A percentile compares a stretch with the other conserved stretches of the same genome.
phyloP scores from a whole-genome alignment of 2,329 filamentous ascomycete species.

The Cladosporium halotolerans region DNA sequence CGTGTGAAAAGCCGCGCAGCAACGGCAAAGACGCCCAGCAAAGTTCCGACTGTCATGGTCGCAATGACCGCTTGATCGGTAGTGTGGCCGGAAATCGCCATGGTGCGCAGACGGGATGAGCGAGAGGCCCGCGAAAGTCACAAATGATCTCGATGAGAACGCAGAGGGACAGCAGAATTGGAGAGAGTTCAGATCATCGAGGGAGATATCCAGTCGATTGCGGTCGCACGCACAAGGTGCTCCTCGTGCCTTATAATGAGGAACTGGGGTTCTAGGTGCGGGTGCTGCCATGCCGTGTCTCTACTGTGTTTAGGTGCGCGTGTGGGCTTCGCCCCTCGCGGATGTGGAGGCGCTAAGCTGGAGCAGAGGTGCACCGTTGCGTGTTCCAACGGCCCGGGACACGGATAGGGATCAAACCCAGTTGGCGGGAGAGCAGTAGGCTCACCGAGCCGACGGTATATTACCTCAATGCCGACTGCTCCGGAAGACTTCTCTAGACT shows the following conservation, averaged over 20 bases:
- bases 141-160: conserved; percentile 5
- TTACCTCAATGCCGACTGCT: background rate
- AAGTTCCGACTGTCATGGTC: conserved; percentile 21
- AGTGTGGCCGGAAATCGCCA: conserved; percentile 19
- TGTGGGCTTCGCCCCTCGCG: conserved; percentile 3
- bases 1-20: conserved; percentile 20
- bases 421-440: background rate
- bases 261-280: background rate
- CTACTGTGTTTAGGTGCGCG: conserved; percentile 11
- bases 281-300: conserved; percentile 1
- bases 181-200: conserved; percentile 2
- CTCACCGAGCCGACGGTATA: conserved; percentile 4
- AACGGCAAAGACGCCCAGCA: conserved; percentile 19
- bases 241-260: conserved; percentile 5
- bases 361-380: conserved; percentile 4
- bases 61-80: conserved; percentile 21
- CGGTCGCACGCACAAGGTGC: conserved; percentile 8
- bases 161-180: background rate
- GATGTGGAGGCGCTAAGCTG: conserved; percentile 8
- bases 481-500: background rate
- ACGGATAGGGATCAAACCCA: conserved; percentile 3
- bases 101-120: conserved; percentile 7
- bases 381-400: conserved; percentile 9
- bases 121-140: background rate
- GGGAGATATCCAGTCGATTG: conserved; percentile 6